Percentiles rank a stretch among this genome's conserved stretches.
phyloP scores from a whole-genome alignment of 345 rosid species.

The Lumnitzera racemosa region DNA sequence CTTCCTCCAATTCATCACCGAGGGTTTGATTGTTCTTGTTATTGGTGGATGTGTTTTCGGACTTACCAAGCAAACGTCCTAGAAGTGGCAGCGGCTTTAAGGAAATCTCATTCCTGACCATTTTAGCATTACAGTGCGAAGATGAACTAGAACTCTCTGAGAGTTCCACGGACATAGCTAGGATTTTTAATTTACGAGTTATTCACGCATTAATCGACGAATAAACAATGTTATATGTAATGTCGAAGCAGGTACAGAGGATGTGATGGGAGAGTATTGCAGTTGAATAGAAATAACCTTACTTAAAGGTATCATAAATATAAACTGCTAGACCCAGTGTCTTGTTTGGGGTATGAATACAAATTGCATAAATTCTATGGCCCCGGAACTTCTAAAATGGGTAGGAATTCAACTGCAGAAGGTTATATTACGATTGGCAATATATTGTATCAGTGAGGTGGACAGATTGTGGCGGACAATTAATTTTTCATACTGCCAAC shows the following conservation, averaged over 20 bases:
- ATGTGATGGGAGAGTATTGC: conserved; percentile 64
- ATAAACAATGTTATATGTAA: conserved; percentile 9
- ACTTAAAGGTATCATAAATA: conserved; percentile 46
- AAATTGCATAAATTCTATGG: too few species aligned
- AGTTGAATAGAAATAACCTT: conserved; percentile 72
- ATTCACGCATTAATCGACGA: background rate
- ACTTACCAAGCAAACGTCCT: conserved; percentile 15
- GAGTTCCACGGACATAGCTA: background rate
- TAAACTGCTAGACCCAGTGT: conserved; percentile 22
- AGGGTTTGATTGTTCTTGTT: conserved; percentile 13
- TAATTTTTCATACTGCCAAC: too few species aligned
- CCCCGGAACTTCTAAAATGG: too few species aligned
- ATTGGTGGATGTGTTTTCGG: background rate
- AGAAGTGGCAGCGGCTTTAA: conserved; percentile 20
- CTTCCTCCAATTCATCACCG: conserved; percentile 24
- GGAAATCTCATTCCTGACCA: conserved; percentile 6
- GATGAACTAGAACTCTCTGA: conserved; percentile 22
- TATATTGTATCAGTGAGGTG: too few species aligned
- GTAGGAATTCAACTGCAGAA: too few species aligned
- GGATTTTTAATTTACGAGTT: background rate
- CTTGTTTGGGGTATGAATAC: too few species aligned
- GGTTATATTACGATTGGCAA: too few species aligned
- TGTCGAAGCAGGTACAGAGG: conserved; percentile 16
- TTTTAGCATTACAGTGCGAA: conserved; percentile 11
- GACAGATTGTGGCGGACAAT: too few species aligned